Conservation (phyloP, 2,329 filamentous ascomycete species). For the Aspergillus tanneri region DNA sequence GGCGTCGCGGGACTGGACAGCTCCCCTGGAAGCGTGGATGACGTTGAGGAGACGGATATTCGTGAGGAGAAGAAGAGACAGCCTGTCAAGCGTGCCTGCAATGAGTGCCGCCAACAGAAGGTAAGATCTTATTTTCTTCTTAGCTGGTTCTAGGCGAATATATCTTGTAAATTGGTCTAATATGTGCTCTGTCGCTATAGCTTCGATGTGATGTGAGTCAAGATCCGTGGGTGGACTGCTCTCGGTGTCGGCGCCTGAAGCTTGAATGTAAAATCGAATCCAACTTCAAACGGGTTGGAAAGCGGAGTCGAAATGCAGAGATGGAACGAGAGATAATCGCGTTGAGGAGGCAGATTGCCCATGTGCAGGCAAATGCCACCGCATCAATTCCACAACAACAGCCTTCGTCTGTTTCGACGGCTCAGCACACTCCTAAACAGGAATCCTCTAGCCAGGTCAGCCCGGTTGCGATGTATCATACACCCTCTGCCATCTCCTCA, state of each 20-base stretch:
- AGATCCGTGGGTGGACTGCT: constrained; percentile 62
- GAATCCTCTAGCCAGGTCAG: constrained; percentile 39
- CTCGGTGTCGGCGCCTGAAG: constrained; percentile 61
- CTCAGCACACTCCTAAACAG: constrained; percentile 37
- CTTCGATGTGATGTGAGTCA: constrained; percentile 66
- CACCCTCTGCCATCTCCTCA: constrained; percentile 37
- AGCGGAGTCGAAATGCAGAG: constrained; percentile 64
- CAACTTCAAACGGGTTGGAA: constrained; percentile 67
- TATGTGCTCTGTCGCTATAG: constrained; percentile 37
- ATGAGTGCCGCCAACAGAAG: constrained; percentile 70
- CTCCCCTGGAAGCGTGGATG: constrained; percentile 48
- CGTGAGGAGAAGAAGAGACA: constrained; percentile 46
- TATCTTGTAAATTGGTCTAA: no score
- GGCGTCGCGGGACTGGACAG: constrained; percentile 47
- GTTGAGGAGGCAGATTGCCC: constrained; percentile 49
- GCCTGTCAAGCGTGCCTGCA: constrained; percentile 63
- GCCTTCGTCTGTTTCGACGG: constrained; percentile 20
- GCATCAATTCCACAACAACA: constrained; percentile 23
- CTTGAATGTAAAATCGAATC: constrained; percentile 66
- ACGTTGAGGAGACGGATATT: constrained; percentile 44
- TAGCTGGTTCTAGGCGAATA: no score
- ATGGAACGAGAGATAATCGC: constrained; percentile 60
- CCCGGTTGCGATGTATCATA: constrained; percentile 34
- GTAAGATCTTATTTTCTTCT: constrained; percentile 40
- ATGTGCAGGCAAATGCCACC: constrained; percentile 28